Base-by-base conservation (phyloP, 2,329 filamentous ascomycete species). In the Nigrospora osmanthi region DNA sequence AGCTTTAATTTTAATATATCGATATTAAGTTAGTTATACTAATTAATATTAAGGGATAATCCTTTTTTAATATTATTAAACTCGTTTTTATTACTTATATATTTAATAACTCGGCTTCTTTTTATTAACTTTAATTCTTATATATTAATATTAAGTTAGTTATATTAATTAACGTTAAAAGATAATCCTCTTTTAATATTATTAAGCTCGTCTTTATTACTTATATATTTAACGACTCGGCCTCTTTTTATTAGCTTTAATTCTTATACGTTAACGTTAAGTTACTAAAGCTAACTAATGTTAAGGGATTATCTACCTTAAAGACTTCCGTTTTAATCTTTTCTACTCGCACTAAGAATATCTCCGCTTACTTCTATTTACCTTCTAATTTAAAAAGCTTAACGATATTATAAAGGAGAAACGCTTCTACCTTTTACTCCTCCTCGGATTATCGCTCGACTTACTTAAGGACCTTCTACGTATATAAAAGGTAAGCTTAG, bases 401-500 rank as follows among this genome's bases (percentile, higher is more conserved):
- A 13, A 5, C 33, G 12, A 35, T 5, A 35, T 35, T 35, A 10
- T 35, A 10, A 11, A 42, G 19, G 16, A 49, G 34, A 23, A 7
- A 23, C 19, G 19, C 19, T 11, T 4, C 7, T 11, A 35, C 47
- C 35, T 33, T 45, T 33, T 42, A 42, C 33, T 47, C 54, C n/a
- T 53, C 48, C 0, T 38, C 47, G 0, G 48, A 52, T 14, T 44
- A 44, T 10, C 39, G 43, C 1, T 33, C 35, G 2, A 54, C 45
- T 1, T n/a, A 6, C 0, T 42, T 6, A 11, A 62, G 36, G 0
- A 62, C 55, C 0, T 54, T 40, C 11, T 45, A 43, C 0, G 48
- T 55, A 28, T 64, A 59, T 4, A 58, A 44, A 9, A 62, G 53
- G 31, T 57, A 58, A 4, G 40, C 38, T 4, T 28, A 39, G 11